phyloP scores from a whole-genome alignment of 106 monocot species.

The Allium sativum region DNA sequence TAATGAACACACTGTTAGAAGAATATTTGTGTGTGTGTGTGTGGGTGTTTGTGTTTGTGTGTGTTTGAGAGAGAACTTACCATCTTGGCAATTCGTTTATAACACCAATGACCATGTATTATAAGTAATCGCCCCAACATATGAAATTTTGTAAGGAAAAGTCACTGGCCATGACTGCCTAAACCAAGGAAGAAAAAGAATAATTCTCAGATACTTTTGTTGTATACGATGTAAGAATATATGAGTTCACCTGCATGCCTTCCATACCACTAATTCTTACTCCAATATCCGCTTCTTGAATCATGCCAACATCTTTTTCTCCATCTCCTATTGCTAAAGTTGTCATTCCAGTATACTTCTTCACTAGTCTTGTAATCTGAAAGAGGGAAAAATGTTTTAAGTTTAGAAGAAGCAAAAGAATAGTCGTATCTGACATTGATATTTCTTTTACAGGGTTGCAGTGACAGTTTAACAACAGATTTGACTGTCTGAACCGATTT shows the following conservation, averaged over 20 bases:
- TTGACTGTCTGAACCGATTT: no score
- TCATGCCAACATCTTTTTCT: slow-evolving; percentile 22
- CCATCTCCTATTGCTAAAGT: slow-evolving; percentile 24
- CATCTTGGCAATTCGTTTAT: slow-evolving; percentile 26
- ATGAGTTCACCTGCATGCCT: slow-evolving; percentile 14
- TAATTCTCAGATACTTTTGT: not conserved
- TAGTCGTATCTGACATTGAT: no score
- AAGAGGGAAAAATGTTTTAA: not conserved
- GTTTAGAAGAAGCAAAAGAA: no score
- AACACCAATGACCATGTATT: slow-evolving; percentile 25
- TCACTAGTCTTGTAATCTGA: slow-evolving; percentile 14
- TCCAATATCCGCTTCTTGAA: slow-evolving; percentile 23
- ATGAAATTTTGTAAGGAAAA: slow-evolving; percentile 18
- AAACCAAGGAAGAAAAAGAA: not conserved
- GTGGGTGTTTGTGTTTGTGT: no score
- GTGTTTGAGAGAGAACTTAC: no score
- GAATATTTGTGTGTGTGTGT: no score
- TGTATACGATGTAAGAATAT: not conserved
- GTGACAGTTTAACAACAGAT: no score
- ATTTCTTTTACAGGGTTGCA: no score
- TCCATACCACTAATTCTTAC: slow-evolving; percentile 22
- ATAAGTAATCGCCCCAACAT: slow-evolving; percentile 13
- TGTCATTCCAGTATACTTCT: slow-evolving; percentile 10
- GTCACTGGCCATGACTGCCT: slow-evolving; percentile 30
- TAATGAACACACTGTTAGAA: not conserved